phyloP scores from a whole-genome alignment of 2,329 filamentous ascomycete species.

The Sordariomycetes sp. region DNA sequence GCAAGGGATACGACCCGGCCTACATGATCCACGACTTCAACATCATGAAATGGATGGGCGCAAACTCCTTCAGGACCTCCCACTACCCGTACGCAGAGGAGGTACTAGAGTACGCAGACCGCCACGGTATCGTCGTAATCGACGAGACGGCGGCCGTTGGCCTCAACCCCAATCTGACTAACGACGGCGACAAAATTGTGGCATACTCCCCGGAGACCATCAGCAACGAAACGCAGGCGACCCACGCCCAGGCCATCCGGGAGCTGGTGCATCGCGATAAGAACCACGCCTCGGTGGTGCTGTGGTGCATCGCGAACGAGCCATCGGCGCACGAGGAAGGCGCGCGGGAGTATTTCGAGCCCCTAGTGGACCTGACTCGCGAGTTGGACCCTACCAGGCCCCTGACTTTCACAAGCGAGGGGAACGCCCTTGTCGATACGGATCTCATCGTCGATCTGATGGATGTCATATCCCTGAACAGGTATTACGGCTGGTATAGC shows the following conservation, averaged over 20 bases:
- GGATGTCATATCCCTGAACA: constrained; percentile 16
- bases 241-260: constrained; percentile 12
- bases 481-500: constrained; percentile 17
- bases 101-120: constrained; percentile 16
- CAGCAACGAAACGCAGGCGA: constrained; percentile 8
- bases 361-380: constrained; percentile 11
- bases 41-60: constrained; percentile 16
- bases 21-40: constrained; percentile 20
- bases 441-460: constrained; percentile 15
- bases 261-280: constrained; percentile 16
- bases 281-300: constrained; percentile 15
- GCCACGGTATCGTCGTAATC: constrained; percentile 16
- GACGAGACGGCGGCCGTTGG: constrained; percentile 17
- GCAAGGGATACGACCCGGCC: constrained; percentile 16
- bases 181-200: background rate
- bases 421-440: constrained; percentile 4
- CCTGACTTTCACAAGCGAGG: constrained; percentile 14
- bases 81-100: constrained; percentile 20
- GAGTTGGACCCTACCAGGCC: constrained; percentile 15
- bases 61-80: constrained; percentile 19
- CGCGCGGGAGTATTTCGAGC: constrained; percentile 14
- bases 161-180: constrained; percentile 11
- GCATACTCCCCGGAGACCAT: constrained; percentile 12
- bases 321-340: constrained; percentile 12
- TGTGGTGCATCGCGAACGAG: constrained; percentile 15